Evolutionary conservation across 2,329 filamentous ascomycete genomes (phyloP), one percentile per base, ranked within the genome.

Genomic region (Diplodia intermedia): DNA sequence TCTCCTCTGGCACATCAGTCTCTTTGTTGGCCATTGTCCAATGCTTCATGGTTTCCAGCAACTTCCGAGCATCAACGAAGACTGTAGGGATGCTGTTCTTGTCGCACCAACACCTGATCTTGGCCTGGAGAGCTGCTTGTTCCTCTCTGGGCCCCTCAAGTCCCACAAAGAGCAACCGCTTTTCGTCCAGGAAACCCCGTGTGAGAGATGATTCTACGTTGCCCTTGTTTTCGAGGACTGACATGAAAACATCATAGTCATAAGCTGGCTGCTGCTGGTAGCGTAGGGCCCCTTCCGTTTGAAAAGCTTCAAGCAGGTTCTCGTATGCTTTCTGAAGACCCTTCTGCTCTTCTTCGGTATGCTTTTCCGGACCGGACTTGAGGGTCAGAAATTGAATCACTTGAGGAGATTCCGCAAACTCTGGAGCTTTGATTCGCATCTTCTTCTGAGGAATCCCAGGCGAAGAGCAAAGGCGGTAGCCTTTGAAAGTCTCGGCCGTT

Each of bases 31-130:
- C 9, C 50, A n/a, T 31, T 15, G 36, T 3, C 60, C 60, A 63
- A 2, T 36, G 12, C 12, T 52, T 23, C 60, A 63, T 53, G 3
- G 6, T 18, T 11, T 40, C 11, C 38, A 23, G 36, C 18, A 63
- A 63, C 18, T 53, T 63, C 4, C 15, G 18, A 4, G 31, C 38
- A 20, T 29, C n/a, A 20, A 63, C 20, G n/a, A 38, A 49, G 12
- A 63, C 26, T 11, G 60, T 53, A 4, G 60, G 18, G 2, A 52
- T 15, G 18, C 33, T 63, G 18, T 31, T 23, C 15, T 31, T 38
- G 1, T 63, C 60, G 11, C 60, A 23, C 47, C 60, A 63, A 7
- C 5, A 9, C 31, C 36, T 63, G 47, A 52, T 63, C 9, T 52
- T 36, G 20, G 31, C 29, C 12, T 40, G 50, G 5, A 36, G 8